Percentiles rank a stretch among this genome's conserved stretches.
These are phyloP conservation scores for Cryptomeria japonica DNA, from an alignment of 75 land plant species.

Conservation along the genomic window DNA sequence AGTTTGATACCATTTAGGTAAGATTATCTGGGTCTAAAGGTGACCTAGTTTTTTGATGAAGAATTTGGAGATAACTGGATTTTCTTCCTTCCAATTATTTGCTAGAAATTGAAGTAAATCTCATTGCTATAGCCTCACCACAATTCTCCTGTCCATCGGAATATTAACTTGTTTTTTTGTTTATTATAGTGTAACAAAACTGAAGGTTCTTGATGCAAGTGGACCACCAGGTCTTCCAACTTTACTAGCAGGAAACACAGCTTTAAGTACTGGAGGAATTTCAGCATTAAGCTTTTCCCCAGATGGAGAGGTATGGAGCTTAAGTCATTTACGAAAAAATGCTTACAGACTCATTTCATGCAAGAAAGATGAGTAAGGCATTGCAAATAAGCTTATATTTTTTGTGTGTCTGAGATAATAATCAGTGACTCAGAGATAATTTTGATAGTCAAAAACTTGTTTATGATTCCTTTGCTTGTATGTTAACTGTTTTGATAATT, in stretches of 20 bases:
- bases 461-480: background rate
- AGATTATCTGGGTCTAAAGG: background rate
- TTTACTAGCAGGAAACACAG: constrained; percentile 43
- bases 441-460: background rate
- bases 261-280: constrained; percentile 43
- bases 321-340: background rate
- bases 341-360: background rate
- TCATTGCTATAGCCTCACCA: background rate
- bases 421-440: background rate
- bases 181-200: constrained; percentile 56
- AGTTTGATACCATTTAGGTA: background rate
- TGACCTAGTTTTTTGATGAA: background rate
- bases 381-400: background rate
- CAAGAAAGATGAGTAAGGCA: background rate
- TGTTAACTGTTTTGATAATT: background rate
- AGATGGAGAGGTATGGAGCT: constrained; percentile 80
- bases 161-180: background rate
- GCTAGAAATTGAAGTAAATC: background rate
- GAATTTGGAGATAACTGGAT: background rate
- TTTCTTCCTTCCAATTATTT: background rate
- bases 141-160: background rate
- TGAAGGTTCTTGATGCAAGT: constrained; percentile 92
- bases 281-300: constrained; percentile 82
- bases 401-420: background rate
- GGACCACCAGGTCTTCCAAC: constrained; percentile 88